Base-by-base conservation (phyloP, 1,139 yeast species). In the Yamadazyma atlantica region DNA sequence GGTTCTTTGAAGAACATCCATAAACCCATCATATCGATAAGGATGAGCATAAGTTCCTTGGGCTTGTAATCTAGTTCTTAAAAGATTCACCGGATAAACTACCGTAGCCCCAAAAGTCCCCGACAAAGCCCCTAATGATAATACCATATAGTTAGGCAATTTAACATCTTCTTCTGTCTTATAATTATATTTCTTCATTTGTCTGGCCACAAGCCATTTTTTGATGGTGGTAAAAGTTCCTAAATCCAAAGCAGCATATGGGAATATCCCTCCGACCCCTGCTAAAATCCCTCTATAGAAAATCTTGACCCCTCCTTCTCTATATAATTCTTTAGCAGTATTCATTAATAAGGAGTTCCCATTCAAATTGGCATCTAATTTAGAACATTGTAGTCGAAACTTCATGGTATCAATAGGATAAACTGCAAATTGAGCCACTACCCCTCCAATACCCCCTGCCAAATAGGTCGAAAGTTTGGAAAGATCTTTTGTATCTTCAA, bases 11-110 rank as follows among this genome's bases (percentile, higher is more conserved):
- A 86, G 73, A 4, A 88, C 97, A 59, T 92, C 98, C 42, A 61
- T 61, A 58, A 92, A 85, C 1, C 98, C 97, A 25, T 71, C 75
- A 55, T 92, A 92, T 6, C 77, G 75, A 55, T 85, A 83, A 9
- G 97, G 97, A 62, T 92, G 98, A 0, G 97, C 97, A 55, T 74
- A 85, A 0, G 98, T 92, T 1, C 97, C 98, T 61, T 92, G 98
- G 0, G 98, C 96, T 64, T 92, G 98, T 44, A 92, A 67, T 62
- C 98, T 78, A 0, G 98, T 94, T 64, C 98, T 75, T 37, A 92
- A 64, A 38, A 92, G 69, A 56, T 92, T 92, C 34, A 92, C 78
- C 2, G 98, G 98, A 57, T 92, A 92, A 10, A 92, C 98, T 30
- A 85, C 79, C 0, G 97, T 82, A 4, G 98, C 98, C 39, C 98